Conservation (phyloP, 129 eudicot genomes). For the Flaveria ramosissima region DNA sequence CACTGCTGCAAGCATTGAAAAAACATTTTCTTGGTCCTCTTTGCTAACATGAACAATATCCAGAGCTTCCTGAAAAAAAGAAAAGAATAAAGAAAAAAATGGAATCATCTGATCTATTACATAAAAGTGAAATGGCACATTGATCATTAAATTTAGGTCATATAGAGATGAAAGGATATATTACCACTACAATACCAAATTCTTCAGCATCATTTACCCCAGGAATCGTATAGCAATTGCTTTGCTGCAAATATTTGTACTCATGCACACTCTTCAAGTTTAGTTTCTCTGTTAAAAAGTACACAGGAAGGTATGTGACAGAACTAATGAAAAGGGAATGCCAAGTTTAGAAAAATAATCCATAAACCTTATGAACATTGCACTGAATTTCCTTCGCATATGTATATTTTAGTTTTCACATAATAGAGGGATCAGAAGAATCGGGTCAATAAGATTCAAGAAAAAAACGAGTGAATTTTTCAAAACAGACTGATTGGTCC, state of each 20-base stretch:
- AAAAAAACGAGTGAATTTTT: background rate
- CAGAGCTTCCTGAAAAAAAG: conserved; percentile 69
- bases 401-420: background rate
- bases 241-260: conserved; percentile 74
- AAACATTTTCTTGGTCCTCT: conserved; percentile 78
- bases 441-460: background rate
- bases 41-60: conserved; percentile 85
- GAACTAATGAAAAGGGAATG: background rate
- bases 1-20: conserved; percentile 81
- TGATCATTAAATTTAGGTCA: background rate
- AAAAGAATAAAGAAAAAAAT: conserved; percentile 10
- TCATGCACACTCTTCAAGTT: conserved; percentile 62
- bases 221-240: conserved; percentile 68
- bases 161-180: conserved; percentile 12
- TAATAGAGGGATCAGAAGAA: background rate
- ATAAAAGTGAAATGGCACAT: background rate
- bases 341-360: conserved; percentile 2
- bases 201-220: conserved; percentile 89
- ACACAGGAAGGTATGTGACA: background rate
- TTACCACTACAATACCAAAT: conserved; percentile 68
- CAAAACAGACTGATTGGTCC: background rate
- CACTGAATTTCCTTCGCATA: background rate
- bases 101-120: background rate
- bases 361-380: background rate
- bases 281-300: conserved; percentile 59